Conservation (phyloP, 192 early-diverging fungal species). For the Linnemannia exigua region DNA sequence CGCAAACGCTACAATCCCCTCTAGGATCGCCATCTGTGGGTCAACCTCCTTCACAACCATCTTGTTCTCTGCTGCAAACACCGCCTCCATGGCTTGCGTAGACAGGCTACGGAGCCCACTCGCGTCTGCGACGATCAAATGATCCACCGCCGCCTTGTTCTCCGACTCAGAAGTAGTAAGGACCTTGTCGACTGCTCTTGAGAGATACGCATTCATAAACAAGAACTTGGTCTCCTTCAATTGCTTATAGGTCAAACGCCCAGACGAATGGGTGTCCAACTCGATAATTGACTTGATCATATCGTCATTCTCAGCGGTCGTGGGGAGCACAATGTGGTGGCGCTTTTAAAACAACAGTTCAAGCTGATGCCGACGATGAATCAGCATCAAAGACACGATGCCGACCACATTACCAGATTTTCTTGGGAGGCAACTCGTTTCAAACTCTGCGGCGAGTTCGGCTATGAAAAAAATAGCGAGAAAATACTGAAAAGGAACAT, state of each 20-base stretch:
- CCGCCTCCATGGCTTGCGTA: background rate
- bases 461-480: too few species aligned
- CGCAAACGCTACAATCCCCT: background rate
- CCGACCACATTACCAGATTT: too few species aligned
- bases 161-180: background rate
- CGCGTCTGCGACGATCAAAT: constrained; percentile 5
- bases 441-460: too few species aligned
- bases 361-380: too few species aligned
- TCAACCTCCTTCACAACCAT: background rate
- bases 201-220: background rate
- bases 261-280: background rate
- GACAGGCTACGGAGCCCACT: background rate
- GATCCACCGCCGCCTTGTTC: background rate
- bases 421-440: too few species aligned
- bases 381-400: too few species aligned
- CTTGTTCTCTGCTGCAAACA: background rate
- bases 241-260: background rate
- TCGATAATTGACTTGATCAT: background rate
- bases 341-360: too few species aligned
- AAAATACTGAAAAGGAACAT: too few species aligned
- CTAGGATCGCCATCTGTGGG: background rate
- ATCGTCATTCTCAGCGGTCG: background rate
- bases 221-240: background rate
- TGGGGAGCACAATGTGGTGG: background rate
- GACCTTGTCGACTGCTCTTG: background rate